phyloP scores from a whole-genome alignment of 1,139 yeast genomes.

The Hansenula sp. region DNA sequence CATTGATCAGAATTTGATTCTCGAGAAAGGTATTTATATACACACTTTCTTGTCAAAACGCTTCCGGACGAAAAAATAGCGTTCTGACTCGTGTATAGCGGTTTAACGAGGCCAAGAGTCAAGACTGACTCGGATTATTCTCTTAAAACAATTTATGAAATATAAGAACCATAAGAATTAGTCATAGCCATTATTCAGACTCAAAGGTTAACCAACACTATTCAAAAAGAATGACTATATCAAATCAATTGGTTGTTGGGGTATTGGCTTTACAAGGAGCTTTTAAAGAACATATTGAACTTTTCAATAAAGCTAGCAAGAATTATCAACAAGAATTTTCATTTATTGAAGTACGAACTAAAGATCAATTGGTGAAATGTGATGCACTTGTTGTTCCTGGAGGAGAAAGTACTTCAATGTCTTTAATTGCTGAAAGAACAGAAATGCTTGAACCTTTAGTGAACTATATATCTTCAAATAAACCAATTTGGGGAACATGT shows the following conservation, averaged over 20 bases:
- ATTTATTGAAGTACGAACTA: conserved; percentile 50
- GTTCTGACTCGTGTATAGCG: too few species aligned
- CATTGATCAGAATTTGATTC: not conserved
- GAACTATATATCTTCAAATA: conserved; percentile 43
- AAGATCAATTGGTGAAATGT: conserved; percentile 43
- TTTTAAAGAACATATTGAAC: conserved; percentile 63
- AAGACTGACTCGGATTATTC: not conserved
- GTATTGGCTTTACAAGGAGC: conserved; percentile 84
- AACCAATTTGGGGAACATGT: conserved; percentile 83
- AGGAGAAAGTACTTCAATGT: conserved; percentile 79
- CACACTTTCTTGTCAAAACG: not conserved
- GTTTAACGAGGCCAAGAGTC: too few species aligned
- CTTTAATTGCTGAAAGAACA: conserved; percentile 66
- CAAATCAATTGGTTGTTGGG: conserved; percentile 37
- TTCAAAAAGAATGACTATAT: too few species aligned
- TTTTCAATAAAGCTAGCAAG: conserved; percentile 38
- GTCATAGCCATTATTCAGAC: too few species aligned
- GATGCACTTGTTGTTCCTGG: conserved; percentile 72
- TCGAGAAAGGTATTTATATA: not conserved
- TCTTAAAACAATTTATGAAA: too few species aligned
- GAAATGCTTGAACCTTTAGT: conserved; percentile 53
- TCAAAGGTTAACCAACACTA: too few species aligned
- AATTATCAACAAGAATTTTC: conserved; percentile 18
- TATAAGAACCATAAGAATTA: too few species aligned
- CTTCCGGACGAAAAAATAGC: too few species aligned